Percentiles rank a stretch among this genome's conserved stretches.
Evolutionary conservation across 345 rosid genomes (phyloP).

Genomic region (Psidium friedrichsthalianum): DNA sequence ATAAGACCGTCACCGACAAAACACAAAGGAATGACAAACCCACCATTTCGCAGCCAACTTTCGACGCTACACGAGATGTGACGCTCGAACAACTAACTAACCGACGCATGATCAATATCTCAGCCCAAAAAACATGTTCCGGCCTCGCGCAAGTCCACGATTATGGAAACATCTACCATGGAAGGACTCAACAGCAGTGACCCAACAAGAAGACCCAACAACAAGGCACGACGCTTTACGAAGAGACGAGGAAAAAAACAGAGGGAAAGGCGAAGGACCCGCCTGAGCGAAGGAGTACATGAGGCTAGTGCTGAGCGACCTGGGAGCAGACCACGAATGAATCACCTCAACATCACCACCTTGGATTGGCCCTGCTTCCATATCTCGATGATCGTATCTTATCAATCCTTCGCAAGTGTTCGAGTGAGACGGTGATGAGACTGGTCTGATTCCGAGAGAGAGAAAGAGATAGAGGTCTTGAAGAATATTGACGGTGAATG

Average conservation of each 20-base stretch:
- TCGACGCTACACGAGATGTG: not conserved
- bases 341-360: slow-evolving; percentile 28
- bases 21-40: not conserved
- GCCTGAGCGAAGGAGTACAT: slow-evolving; percentile 91
- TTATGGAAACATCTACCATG: not conserved
- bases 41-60: not conserved
- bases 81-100: not conserved
- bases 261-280: not conserved
- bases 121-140: not conserved
- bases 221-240: not conserved
- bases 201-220: too few species aligned
- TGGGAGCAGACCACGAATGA: slow-evolving; percentile 86
- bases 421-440: not conserved
- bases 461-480: too few species aligned
- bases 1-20: not conserved
- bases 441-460: too few species aligned
- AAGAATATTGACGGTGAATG: too few species aligned
- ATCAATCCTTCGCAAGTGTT: not conserved
- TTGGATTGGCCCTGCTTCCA: not conserved
- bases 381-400: not conserved
- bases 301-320: slow-evolving; percentile 81
- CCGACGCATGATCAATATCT: not conserved
- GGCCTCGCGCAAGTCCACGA: not conserved
- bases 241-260: not conserved
- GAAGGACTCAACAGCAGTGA: not conserved